Base-by-base conservation (phyloP, 2,329 filamentous ascomycete genomes). In the Fusarium floridanum region DNA sequence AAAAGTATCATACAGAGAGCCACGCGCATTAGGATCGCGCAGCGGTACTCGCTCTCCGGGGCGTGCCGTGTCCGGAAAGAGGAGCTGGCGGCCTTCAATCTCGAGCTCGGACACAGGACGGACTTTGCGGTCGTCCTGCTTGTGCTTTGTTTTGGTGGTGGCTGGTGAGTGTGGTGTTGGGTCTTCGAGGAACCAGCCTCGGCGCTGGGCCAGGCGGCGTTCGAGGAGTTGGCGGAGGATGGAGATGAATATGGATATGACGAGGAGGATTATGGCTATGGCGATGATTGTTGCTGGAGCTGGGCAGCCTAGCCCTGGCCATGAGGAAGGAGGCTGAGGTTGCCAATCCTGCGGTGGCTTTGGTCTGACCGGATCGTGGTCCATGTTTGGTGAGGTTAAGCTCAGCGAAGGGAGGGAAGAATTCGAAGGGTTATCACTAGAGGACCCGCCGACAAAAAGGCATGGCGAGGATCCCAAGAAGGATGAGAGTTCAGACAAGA, bases 1-100 rank as follows among this genome's bases (percentile, higher is more conserved):
- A 45, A 79, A 79, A 41, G 77, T 79, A 68, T 79, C 56, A 34
- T 79, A 79, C 3, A 79, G 37, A 22, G 77, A 78, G 10, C 67
- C 71, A 4, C 71, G 76, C 9, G 63, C 45, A 53, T 71, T 63
- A 4, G 73, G 55, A 62, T 72, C 57, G 27, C 56, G 61, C 29
- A 79, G 68, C 20, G 77, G 77, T 10, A 71, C 61, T 39, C 73
- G 72, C 53, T 79, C 76, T 37, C 65, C 67, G 14, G 32, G 48
- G 24, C 37, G n/a, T 12, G 57, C 45, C 16, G 66, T n/a, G 12
- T 75, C 62, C 16, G 50, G 9, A 34, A 77, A 74, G 10, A 77
- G 39, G 32, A 76, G 70, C 24, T 71, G 76, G 1, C 71, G 67
- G 32, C 60, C 61, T 36, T 78, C 76, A 6, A 71, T 69, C 50